Percentiles rank a stretch among this genome's conserved stretches.
phyloP scores from a whole-genome alignment of 2,329 filamentous ascomycete species.

The Arthrobotrys musiformis region DNA sequence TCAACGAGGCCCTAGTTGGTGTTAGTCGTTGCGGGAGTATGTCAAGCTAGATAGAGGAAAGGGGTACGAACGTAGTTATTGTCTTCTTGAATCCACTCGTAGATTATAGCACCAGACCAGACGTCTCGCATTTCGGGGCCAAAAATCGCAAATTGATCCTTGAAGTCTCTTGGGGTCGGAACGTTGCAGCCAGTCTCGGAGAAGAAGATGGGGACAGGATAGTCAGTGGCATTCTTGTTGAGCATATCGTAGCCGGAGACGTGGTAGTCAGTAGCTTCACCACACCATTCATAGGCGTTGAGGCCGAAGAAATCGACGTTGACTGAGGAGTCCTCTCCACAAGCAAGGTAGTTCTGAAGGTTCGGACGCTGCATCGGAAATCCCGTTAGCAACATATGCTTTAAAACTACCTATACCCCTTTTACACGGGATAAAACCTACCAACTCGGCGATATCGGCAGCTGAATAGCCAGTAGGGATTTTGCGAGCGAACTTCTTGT shows the following conservation, averaged over 20 bases:
- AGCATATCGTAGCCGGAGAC: constrained; percentile 77
- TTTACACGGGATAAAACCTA: neutral
- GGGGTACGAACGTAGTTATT: constrained; percentile 74
- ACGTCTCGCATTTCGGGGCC: constrained; percentile 75
- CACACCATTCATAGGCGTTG: constrained; percentile 86
- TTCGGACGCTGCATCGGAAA: constrained; percentile 65
- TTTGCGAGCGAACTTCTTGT: constrained; percentile 76
- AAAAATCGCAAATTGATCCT: constrained; percentile 81
- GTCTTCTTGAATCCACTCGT: constrained; percentile 88
- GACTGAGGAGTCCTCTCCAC: constrained; percentile 75
- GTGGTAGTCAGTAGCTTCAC: constrained; percentile 67
- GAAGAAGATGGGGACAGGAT: constrained; percentile 88
- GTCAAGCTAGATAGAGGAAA: neutral
- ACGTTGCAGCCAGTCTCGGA: constrained; percentile 87
- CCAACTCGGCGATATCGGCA: constrained; percentile 78
- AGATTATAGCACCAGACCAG: constrained; percentile 82
- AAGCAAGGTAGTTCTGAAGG: constrained; percentile 79
- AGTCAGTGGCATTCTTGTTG: constrained; percentile 73
- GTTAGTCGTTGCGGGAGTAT: neutral
- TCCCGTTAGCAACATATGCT: neutral
- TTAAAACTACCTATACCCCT: neutral
- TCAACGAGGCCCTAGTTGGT: constrained; percentile 70
- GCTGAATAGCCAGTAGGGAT: constrained; percentile 90
- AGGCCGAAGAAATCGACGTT: constrained; percentile 84
- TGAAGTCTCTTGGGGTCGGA: constrained; percentile 71